These are phyloP conservation scores for Blumeria graminis DNA, from an alignment of 2,329 filamentous ascomycete genomes.

Conservation along the genomic window DNA sequence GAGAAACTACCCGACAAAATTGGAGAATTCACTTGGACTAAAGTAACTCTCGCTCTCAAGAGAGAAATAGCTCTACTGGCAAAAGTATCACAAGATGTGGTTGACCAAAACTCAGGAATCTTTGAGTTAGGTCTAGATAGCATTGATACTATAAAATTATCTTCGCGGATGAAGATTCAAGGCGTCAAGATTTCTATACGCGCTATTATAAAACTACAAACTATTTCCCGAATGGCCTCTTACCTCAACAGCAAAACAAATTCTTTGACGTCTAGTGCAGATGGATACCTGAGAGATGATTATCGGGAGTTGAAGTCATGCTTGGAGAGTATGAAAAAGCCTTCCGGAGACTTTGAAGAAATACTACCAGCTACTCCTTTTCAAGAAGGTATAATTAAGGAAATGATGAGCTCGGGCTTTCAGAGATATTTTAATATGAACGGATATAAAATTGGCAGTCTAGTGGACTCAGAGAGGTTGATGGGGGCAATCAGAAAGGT, in stretches of 20 bases:
- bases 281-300: slow-evolving; percentile 5
- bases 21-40: slow-evolving; percentile 24
- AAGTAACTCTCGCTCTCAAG: slow-evolving; percentile 27
- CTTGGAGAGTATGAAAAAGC: slow-evolving; percentile 15
- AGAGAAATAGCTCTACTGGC: slow-evolving; percentile 39
- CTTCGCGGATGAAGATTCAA: slow-evolving; percentile 39
- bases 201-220: slow-evolving; percentile 49
- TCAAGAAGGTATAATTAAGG: slow-evolving; percentile 67
- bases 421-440: slow-evolving; percentile 71
- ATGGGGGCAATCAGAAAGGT: slow-evolving; percentile 36
- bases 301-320: slow-evolving; percentile 18
- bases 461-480: slow-evolving; percentile 31
- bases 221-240: slow-evolving; percentile 32
- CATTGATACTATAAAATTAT: slow-evolving; percentile 72
- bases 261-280: not conserved
- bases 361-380: slow-evolving; percentile 57
- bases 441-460: slow-evolving; percentile 32
- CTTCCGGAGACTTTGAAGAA: slow-evolving; percentile 24
- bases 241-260: slow-evolving; percentile 2
- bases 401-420: slow-evolving; percentile 55
- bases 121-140: slow-evolving; percentile 75
- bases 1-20: not conserved
- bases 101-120: slow-evolving; percentile 38
- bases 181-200: slow-evolving; percentile 43
- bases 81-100: slow-evolving; percentile 22